Evolutionary conservation across 2,329 filamentous ascomycete genomes (phyloP), one percentile per base, ranked within the genome.

Genomic region (Xylariaceae sp.): DNA sequence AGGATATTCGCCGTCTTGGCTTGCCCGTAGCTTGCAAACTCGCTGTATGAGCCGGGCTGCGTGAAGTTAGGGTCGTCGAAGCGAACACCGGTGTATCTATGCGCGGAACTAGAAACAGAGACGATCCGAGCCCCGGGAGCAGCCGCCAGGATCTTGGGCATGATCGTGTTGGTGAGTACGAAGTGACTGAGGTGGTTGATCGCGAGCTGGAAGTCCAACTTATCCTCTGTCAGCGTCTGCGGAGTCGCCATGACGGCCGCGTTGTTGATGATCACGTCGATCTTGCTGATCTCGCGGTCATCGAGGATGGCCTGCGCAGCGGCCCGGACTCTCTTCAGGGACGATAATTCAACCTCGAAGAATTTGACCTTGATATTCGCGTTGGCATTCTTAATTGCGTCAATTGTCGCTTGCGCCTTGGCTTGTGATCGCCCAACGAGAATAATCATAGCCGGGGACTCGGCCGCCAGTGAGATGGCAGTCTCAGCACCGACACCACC

Each of bases 1-100:
- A 80, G 60, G 40, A 79, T 72, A 47, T 76, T 76, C 16, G 75
- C 76, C 3, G 73, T 74, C 67, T 80, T 80, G 35, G 67, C 65
- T 50, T 78, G 74, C 4, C 72, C 74, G 61, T 80, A 79, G 3
- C 70, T 70, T 7, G 60, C 58, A 62, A 73, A 75, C 23, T 61
- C 65, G 30, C 55, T 62, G 60, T 75, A 76, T 2, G 66, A 62
- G 29, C 62, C 67, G 2, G 58, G 61, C 30, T 50, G 51, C 6
- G 58, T 46, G 50, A 59, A 70, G 46, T 66, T 69, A 20, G 67
- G 67, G 50, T 70, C 67, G 3, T 61, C 48, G 55, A 67, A 66
- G 1, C 63, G 60, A 33, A 70, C 51, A 4, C 62, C 61, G 13
- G 50, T 47, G 50, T 48, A 58, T 11, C 63, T 52, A 42, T 68